Conservation (phyloP, 768 basidiomycete species). For the Lactifluus volemus region DNA sequence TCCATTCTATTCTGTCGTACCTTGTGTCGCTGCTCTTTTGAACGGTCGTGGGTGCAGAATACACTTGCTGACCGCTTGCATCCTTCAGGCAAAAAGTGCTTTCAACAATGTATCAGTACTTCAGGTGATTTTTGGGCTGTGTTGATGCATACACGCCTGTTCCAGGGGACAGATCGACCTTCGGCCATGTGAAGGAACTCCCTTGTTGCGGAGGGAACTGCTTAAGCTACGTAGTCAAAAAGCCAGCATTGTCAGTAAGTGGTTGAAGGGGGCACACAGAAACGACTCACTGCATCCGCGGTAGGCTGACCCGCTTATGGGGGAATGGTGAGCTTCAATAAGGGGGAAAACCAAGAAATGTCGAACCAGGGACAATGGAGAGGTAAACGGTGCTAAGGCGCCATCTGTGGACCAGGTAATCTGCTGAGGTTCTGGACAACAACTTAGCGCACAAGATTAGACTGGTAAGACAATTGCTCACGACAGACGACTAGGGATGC, state of each 20-base stretch:
- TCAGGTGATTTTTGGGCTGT: background rate
- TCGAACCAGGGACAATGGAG: constrained; percentile 51
- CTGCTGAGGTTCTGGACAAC: constrained; percentile 45
- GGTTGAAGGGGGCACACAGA: background rate
- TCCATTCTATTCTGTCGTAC: constrained; percentile 23
- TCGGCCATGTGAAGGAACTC: constrained; percentile 41
- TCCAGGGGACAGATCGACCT: constrained; percentile 37
- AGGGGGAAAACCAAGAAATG: background rate
- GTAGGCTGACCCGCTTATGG: constrained; percentile 42
- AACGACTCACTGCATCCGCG: constrained; percentile 40
- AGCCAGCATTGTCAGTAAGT: background rate
- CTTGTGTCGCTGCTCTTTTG: constrained; percentile 28
- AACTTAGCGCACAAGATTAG: background rate
- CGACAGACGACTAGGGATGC: constrained; percentile 40
- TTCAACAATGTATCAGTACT: background rate
- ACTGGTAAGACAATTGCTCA: constrained; percentile 26
- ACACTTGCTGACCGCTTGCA: constrained; percentile 42
- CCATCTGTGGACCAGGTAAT: constrained; percentile 38
- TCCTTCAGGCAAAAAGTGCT: constrained; percentile 57
- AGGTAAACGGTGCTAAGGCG: constrained; percentile 51
- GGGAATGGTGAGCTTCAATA: background rate
- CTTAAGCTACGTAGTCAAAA: constrained; percentile 35
- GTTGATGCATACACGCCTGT: constrained; percentile 38
- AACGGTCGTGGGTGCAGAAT: constrained; percentile 43
- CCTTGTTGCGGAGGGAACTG: constrained; percentile 40